phyloP scores from a whole-genome alignment of 352 stramenopile species.

The Labyrinthula sp. region DNA sequence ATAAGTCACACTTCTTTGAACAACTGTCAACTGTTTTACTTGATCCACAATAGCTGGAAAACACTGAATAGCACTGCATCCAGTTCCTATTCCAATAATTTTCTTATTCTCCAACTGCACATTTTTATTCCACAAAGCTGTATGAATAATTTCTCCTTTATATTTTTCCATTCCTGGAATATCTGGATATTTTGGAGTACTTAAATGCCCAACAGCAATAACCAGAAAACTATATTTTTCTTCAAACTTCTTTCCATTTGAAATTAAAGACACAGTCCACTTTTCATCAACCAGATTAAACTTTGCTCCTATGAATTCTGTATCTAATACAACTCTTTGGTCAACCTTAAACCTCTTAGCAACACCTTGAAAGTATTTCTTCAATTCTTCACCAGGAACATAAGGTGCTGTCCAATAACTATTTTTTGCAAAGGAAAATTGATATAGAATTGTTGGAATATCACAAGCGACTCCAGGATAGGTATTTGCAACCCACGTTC shows the following conservation, averaged over 20 bases:
- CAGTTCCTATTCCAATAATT: slow-evolving; percentile 23
- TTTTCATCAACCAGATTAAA: too few species aligned
- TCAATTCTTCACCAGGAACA: too few species aligned
- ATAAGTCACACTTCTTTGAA: slow-evolving; percentile 19
- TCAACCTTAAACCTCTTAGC: too few species aligned
- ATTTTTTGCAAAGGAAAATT: slow-evolving; percentile 16
- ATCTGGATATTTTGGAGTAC: slow-evolving; percentile 7
- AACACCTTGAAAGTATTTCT: too few species aligned
- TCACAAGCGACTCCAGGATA: slow-evolving; percentile 25
- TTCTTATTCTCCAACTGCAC: slow-evolving; percentile 10
- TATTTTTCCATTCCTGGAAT: slow-evolving; percentile 20
- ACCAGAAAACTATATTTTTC: too few species aligned
- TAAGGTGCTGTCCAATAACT: slow-evolving; percentile 16
- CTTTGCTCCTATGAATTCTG: too few species aligned
- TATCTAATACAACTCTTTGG: too few species aligned
- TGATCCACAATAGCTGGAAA: slow-evolving; percentile 14
- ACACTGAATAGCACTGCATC: slow-evolving; percentile 15
- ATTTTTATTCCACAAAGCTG: slow-evolving; percentile 13
- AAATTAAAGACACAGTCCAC: too few species aligned
- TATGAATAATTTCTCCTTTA: slow-evolving; percentile 12
- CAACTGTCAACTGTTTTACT: slow-evolving; percentile 8
- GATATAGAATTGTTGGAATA: slow-evolving; percentile 12
- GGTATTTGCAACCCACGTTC: slow-evolving; percentile 20
- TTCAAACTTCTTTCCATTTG: too few species aligned
- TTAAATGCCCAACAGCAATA: slow-evolving; percentile 12